These are phyloP conservation scores for Centaurea solstitialis DNA, from an alignment of 129 eudicot species.

Conservation along the genomic window DNA sequence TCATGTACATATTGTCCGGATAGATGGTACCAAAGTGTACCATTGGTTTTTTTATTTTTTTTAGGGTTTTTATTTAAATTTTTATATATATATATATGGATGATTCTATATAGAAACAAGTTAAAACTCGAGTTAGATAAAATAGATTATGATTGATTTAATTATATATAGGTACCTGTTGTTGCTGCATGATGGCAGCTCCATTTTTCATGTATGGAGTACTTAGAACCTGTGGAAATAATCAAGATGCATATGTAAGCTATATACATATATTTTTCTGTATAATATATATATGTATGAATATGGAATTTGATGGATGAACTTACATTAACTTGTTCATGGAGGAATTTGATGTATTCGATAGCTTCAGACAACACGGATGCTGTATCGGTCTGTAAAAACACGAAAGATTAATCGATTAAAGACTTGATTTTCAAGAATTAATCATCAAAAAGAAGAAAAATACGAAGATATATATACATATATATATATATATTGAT, in stretches of 20 bases:
- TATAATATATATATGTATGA: background rate
- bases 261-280: background rate
- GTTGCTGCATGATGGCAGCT: conserved; percentile 62
- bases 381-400: conserved; percentile 95
- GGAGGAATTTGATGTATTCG: conserved; percentile 89
- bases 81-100: background rate
- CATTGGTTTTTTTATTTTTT: too few species aligned
- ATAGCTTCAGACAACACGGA: conserved; percentile 98
- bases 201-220: conserved; percentile 93
- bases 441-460: conserved; percentile 31
- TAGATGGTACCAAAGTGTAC: too few species aligned
- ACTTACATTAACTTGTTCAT: conserved; percentile 95
- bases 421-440: conserved; percentile 29
- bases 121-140: background rate
- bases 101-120: too few species aligned
- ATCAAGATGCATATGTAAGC: conserved; percentile 9
- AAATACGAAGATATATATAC: conserved; percentile 6
- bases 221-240: conserved; percentile 61
- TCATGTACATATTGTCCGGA: too few species aligned
- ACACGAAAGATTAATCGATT: conserved; percentile 7
- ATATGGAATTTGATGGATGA: background rate
- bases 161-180: conserved; percentile 44
- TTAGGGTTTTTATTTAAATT: background rate
- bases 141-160: background rate
- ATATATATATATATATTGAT: conserved; percentile 20